These are phyloP conservation scores for Lepiota venenata DNA, from an alignment of 768 basidiomycete species.

Conservation along the genomic window DNA sequence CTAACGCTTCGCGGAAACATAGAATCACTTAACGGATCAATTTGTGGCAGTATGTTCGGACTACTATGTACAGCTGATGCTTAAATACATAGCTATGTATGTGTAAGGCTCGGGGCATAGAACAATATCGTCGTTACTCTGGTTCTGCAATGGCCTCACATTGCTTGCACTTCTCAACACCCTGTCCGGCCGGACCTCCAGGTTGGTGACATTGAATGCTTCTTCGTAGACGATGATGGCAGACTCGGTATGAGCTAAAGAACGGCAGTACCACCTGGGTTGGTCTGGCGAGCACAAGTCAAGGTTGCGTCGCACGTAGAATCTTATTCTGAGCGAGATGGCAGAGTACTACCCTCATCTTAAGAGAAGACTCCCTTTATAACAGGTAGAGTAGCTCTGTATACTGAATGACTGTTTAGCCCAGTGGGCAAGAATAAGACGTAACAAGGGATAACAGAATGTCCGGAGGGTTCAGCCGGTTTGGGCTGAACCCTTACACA, in stretches of 20 bases:
- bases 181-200: slow-evolving; percentile 82
- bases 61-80: no score
- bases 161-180: slow-evolving; percentile 63
- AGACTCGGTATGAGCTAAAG: slow-evolving; percentile 44
- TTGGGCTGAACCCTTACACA: no score
- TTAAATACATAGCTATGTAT: not conserved
- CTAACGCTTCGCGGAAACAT: not conserved
- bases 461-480: no score
- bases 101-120: not conserved
- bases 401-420: no score
- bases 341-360: no score
- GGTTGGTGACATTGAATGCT: slow-evolving; percentile 81
- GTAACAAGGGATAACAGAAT: no score
- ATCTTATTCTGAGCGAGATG: no score
- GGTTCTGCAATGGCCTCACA: slow-evolving; percentile 55
- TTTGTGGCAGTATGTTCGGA: no score
- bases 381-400: no score
- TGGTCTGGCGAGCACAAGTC: slow-evolving; percentile 70
- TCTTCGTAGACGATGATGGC: slow-evolving; percentile 57
- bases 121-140: slow-evolving; percentile 21
- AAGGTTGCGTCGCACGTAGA: no score
- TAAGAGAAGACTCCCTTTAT: no score
- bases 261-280: slow-evolving; percentile 89
- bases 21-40: slow-evolving; percentile 8
- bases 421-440: no score